Evolutionary conservation across 345 rosid genomes (phyloP), one percentile per base, ranked within the genome.

Genomic region (Eucalyptus tenuipes): DNA sequence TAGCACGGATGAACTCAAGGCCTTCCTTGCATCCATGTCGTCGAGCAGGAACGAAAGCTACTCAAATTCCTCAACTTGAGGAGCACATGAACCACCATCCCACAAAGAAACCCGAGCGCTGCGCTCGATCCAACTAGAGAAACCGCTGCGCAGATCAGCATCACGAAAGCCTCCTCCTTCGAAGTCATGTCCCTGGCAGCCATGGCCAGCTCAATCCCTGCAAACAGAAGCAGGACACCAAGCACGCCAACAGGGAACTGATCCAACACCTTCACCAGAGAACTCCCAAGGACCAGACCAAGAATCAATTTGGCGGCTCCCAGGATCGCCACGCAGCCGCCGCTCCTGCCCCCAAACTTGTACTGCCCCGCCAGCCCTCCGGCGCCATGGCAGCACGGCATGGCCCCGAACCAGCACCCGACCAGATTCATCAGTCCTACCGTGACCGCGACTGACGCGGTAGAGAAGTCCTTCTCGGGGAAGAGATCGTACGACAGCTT

Each of bases 381-480:
- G 1, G 99, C 98, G 29, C 97, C 99, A 49, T 97, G 99, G 91
- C 96, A 97, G 87, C 97, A 94, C 12, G 99, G 99, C 97, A 97
- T 94, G 80, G 96, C 98, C 17, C 97, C 98, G 61, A 97, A 96
- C 99, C 98, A 97, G 86, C 98, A 95, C 27, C 98, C 96, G 25
- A 94, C 95, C 86, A 97, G 49, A 91, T 97, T 97, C 99, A 95
- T 95, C 87, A 96, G 10, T 82, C 99, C 98, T 3, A 97, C 97
- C 0, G 96, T 95, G 84, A 93, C 90, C 0, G 98, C 95, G 71
- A 97, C 94, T 4, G 98, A 96, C 0, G 97, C 84, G 25, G 95
- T 94, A 1, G 98, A 94, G 88, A 97, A 92, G 20, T 95, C 94
- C 93, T 92, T 95, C 42, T 93, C 96, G 0, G 98, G 99, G 49